Percentiles rank a stretch among this genome's conserved stretches.
phyloP scores from a whole-genome alignment of 2,329 filamentous ascomycete species.

The Pseudocercospora pini-densiflorae region DNA sequence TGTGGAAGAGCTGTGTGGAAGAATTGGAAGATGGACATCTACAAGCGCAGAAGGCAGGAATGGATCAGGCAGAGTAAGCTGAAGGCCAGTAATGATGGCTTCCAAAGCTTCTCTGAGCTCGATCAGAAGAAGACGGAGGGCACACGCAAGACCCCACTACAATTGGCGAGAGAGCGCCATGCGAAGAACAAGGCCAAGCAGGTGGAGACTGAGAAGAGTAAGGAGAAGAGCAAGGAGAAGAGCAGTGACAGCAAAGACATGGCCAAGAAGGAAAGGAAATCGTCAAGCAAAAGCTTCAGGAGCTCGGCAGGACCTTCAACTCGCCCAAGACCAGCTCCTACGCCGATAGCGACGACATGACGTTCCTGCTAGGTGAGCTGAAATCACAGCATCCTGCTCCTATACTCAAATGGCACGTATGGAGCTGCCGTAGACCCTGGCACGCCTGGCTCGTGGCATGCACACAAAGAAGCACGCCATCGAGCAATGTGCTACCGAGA shows the following conservation, averaged over 20 bases:
- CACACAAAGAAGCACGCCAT: background rate
- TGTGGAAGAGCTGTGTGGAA: constrained; percentile 71
- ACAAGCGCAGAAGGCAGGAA: constrained; percentile 64
- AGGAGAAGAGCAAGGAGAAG: constrained; percentile 26
- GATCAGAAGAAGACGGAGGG: constrained; percentile 36
- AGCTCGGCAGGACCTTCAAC: constrained; percentile 15
- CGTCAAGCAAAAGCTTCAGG: constrained; percentile 14
- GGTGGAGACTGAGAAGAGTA: constrained; percentile 28
- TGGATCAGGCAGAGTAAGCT: constrained; percentile 67
- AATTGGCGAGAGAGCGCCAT: constrained; percentile 62
- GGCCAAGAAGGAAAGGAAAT: background rate
- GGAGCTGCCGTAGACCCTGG: background rate
- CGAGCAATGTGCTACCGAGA: background rate
- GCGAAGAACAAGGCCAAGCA: constrained; percentile 49
- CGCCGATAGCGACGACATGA: constrained; percentile 14
- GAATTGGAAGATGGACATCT: constrained; percentile 76
- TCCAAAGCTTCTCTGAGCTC: constrained; percentile 55
- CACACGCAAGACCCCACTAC: constrained; percentile 55
- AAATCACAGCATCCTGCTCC: too few species aligned
- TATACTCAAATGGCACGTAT: too few species aligned
- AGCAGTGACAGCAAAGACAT: background rate
- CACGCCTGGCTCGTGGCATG: background rate
- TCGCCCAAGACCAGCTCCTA: constrained; percentile 12
- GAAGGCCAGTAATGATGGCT: constrained; percentile 56
- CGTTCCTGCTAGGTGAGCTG: too few species aligned